Percentiles rank a stretch among this genome's conserved stretches.
phyloP scores from a whole-genome alignment of 164 flowering plant genomes.

The Nelumbo lutea region DNA sequence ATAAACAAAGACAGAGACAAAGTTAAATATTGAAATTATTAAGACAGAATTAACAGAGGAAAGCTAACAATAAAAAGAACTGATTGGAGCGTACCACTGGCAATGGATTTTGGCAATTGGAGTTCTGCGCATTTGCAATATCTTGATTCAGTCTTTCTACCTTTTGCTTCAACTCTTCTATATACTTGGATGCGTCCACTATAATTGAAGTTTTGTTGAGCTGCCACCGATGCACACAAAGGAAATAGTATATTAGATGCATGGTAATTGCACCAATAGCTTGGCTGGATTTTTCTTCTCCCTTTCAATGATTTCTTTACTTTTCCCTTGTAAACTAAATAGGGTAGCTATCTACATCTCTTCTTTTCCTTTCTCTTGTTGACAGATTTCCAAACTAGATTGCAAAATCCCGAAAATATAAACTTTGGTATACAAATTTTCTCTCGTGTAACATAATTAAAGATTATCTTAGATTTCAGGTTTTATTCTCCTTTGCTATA shows the following conservation, averaged over 20 bases:
- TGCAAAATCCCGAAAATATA: too few species aligned
- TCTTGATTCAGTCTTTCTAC: conserved; percentile 71
- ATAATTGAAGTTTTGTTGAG: conserved; percentile 60
- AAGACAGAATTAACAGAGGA: neutral
- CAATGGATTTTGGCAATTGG: conserved; percentile 23
- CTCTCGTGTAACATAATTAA: too few species aligned
- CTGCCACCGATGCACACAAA: conserved; percentile 34
- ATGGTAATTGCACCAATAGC: conserved; percentile 4
- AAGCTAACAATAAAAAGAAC: neutral
- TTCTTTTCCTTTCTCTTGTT: neutral
- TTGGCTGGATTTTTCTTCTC: neutral
- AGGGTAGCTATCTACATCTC: neutral
- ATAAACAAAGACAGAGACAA: too few species aligned
- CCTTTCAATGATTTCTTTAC: neutral
- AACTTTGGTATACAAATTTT: too few species aligned
- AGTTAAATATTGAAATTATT: neutral
- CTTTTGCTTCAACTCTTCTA: conserved; percentile 67
- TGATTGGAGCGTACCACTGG: conserved; percentile 31
- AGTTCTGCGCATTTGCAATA: conserved; percentile 26
- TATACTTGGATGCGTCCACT: conserved; percentile 76
- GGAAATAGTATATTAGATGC: neutral
- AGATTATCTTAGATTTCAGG: too few species aligned
- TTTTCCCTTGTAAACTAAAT: neutral
- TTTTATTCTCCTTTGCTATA: too few species aligned
- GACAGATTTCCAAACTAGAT: neutral